A percentile compares a stretch with the other conserved stretches of the same genome.
Conservation (phyloP, 106 monocot genomes). For the Triglochin maritima region DNA sequence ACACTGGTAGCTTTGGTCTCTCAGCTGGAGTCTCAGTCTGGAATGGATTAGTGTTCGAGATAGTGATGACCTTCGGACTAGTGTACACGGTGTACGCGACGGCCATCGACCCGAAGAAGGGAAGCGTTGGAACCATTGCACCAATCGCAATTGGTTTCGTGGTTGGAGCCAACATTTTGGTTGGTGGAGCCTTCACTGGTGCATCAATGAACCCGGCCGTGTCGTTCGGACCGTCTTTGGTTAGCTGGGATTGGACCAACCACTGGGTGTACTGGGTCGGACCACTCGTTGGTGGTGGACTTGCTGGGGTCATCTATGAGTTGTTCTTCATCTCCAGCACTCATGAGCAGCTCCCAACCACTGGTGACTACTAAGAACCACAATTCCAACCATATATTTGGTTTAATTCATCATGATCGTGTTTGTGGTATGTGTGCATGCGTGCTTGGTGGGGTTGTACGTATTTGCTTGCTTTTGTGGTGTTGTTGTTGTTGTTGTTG, state of each 20-base stretch:
- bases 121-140: constrained; percentile 18
- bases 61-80: constrained; percentile 23
- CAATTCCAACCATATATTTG: too few species aligned
- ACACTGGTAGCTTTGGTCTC: constrained; percentile 11
- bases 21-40: constrained; percentile 10
- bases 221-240: constrained; percentile 19
- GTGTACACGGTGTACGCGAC: constrained; percentile 31
- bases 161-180: constrained; percentile 27
- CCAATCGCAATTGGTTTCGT: constrained; percentile 25
- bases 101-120: constrained; percentile 25
- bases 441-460: too few species aligned
- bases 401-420: too few species aligned
- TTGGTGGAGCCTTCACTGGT: constrained; percentile 20
- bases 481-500: too few species aligned
- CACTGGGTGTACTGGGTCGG: constrained; percentile 31
- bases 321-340: constrained; percentile 20
- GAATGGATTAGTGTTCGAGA: constrained; percentile 21
- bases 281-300: constrained; percentile 16
- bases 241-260: constrained; percentile 20
- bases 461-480: too few species aligned
- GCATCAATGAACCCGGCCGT: constrained; percentile 27
- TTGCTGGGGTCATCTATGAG: constrained; percentile 20
- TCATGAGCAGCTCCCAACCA: constrained; percentile 17
- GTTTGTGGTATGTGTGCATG: too few species aligned
- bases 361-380: constrained; percentile 7